phyloP scores from a whole-genome alignment of 768 basidiomycete genomes.

The Ramaria rubella region DNA sequence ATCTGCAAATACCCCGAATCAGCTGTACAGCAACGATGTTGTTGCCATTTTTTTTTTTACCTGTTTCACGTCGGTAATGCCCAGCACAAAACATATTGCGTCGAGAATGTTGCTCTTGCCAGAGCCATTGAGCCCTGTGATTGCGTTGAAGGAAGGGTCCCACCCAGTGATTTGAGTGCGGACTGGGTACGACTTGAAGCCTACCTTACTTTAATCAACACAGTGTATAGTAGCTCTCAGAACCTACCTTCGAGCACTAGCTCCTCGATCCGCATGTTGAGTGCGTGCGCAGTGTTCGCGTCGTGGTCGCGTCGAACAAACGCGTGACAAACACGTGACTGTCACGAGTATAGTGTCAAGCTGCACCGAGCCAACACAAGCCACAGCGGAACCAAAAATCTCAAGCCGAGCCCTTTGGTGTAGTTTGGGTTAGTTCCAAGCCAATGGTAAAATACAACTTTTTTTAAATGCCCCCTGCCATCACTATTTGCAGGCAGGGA shows the following conservation, averaged over 20 bases:
- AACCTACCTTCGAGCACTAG: slow-evolving; percentile 80
- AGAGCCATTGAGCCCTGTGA: slow-evolving; percentile 92
- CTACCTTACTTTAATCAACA: slow-evolving; percentile 30
- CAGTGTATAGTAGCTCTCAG: not conserved
- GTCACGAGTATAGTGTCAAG: too few species aligned
- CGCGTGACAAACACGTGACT: slow-evolving; percentile 1
- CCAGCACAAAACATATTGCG: slow-evolving; percentile 97
- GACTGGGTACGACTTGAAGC: slow-evolving; percentile 97
- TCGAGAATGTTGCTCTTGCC: slow-evolving; percentile 99
- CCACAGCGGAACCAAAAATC: too few species aligned
- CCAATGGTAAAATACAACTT: too few species aligned
- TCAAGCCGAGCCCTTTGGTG: too few species aligned
- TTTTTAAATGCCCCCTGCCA: too few species aligned
- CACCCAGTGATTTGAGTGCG: slow-evolving; percentile 94
- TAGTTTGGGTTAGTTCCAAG: too few species aligned
- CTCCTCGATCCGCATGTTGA: slow-evolving; percentile 84
- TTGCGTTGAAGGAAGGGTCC: slow-evolving; percentile 98
- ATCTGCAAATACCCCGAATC: slow-evolving; percentile 43
- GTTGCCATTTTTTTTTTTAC: slow-evolving; percentile 34
- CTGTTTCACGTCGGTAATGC: slow-evolving; percentile 94
- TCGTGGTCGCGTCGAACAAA: slow-evolving; percentile 1
- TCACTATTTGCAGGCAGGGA: too few species aligned
- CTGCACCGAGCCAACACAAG: too few species aligned
- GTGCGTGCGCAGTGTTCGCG: not conserved
- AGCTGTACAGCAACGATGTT: not conserved